These are phyloP conservation scores for Exidia glandulosa DNA, from an alignment of 768 basidiomycete species.

Conservation along the genomic window DNA sequence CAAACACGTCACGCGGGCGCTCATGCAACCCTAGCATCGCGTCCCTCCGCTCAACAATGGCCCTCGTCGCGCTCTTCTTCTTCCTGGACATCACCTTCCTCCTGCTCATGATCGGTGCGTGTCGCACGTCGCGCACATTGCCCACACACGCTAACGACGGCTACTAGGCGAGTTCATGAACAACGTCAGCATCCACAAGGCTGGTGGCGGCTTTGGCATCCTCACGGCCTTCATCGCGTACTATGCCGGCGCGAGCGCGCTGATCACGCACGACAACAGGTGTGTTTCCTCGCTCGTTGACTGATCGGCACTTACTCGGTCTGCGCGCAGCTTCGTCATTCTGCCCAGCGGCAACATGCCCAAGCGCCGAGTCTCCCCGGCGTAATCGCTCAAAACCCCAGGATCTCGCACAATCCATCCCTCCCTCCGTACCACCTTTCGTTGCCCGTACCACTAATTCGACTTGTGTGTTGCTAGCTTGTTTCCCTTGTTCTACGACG, in stretches of 20 bases:
- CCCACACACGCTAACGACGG: neutral
- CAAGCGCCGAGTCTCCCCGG: neutral
- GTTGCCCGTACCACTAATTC: neutral
- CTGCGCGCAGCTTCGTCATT: neutral
- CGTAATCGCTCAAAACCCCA: neutral
- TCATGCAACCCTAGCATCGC: slow-evolving; percentile 26
- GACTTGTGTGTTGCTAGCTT: neutral
- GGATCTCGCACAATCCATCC: neutral
- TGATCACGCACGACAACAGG: slow-evolving; percentile 26
- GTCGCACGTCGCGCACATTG: neutral
- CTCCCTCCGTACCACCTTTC: neutral
- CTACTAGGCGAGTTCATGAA: neutral
- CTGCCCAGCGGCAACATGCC: neutral
- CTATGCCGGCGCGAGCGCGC: slow-evolving; percentile 32
- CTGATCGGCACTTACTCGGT: neutral
- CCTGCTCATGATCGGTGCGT: slow-evolving; percentile 31
- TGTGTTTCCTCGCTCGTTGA: neutral
- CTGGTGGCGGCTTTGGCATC: slow-evolving; percentile 36
- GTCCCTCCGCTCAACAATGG: slow-evolving; percentile 38
- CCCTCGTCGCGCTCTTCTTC: slow-evolving; percentile 38
- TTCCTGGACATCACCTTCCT: slow-evolving; percentile 45
- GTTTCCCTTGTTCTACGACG: neutral
- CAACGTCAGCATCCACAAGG: slow-evolving; percentile 17
- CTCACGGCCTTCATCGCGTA: slow-evolving; percentile 30
- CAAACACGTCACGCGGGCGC: neutral